Evolutionary conservation across 2,329 filamentous ascomycete genomes (phyloP).

Genomic region (Fusarium temperatum): DNA sequence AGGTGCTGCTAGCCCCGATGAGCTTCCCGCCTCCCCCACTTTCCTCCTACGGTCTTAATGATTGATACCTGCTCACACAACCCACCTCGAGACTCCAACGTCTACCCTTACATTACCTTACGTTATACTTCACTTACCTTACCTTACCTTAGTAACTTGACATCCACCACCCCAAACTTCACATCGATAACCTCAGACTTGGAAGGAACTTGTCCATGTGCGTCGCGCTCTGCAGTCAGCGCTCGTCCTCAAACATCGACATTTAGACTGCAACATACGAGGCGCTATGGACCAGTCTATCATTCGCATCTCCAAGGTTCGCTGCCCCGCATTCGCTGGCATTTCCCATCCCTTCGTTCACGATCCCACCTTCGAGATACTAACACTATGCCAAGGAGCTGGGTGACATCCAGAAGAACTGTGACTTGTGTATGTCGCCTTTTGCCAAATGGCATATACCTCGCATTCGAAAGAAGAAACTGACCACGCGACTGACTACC

Average conservation of each 20-base stretch:
- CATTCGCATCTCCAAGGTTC: slow-evolving; percentile 84
- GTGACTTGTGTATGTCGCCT: slow-evolving; percentile 77
- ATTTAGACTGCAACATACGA: slow-evolving; percentile 24
- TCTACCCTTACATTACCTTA: background rate
- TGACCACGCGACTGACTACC: slow-evolving; percentile 2
- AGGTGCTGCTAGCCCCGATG: background rate
- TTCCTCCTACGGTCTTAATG: slow-evolving; percentile 28
- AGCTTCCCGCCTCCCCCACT: slow-evolving; percentile 25
- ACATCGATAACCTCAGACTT: background rate
- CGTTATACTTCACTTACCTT: background rate
- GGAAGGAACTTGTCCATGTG: slow-evolving; percentile 23
- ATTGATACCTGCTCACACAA: slow-evolving; percentile 6
- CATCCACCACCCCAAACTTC: background rate
- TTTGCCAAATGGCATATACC: background rate
- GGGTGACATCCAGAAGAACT: slow-evolving; percentile 81
- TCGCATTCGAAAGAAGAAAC: background rate
- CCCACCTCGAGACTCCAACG: slow-evolving; percentile 25
- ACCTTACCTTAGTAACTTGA: background rate
- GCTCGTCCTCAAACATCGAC: background rate
- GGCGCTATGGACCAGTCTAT: slow-evolving; percentile 76
- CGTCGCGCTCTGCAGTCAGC: slow-evolving; percentile 13
- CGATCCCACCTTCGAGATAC: slow-evolving; percentile 20
- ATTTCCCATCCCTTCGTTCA: slow-evolving; percentile 24
- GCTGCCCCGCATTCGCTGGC: slow-evolving; percentile 36
- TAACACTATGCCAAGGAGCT: slow-evolving; percentile 70